Evolutionary conservation across 805 yeast species (phyloP).

Genomic region (Ogataea pignaliae): DNA sequence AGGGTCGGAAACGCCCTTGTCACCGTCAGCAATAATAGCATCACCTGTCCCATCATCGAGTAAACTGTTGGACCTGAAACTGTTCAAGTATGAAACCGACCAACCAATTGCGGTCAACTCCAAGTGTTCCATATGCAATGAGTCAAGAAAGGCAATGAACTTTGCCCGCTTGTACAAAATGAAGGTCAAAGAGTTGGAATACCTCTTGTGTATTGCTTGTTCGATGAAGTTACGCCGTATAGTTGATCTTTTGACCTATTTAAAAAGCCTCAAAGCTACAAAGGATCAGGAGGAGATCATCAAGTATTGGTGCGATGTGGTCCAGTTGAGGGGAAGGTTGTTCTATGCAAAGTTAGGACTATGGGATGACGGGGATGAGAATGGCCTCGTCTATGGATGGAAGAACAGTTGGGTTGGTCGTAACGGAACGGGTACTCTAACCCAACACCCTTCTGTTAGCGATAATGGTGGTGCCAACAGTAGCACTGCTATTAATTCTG

Average conservation of each 20-base stretch:
- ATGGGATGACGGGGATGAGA: slow-evolving; percentile 48
- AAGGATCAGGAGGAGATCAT: slow-evolving; percentile 31
- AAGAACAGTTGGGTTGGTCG: slow-evolving; percentile 27
- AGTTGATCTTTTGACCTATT: slow-evolving; percentile 76
- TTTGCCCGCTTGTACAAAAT: slow-evolving; percentile 75
- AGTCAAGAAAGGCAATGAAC: slow-evolving; percentile 59
- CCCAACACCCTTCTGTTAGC: background rate
- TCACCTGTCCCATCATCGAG: slow-evolving; percentile 12
- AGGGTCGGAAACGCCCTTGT: slow-evolving; percentile 4
- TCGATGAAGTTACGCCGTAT: slow-evolving; percentile 71
- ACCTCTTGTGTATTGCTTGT: slow-evolving; percentile 81
- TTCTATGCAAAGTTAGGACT: slow-evolving; percentile 83
- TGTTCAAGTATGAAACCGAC: slow-evolving; percentile 28
- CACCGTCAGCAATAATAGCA: slow-evolving; percentile 5
- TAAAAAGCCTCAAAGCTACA: slow-evolving; percentile 43
- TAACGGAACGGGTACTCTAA: background rate
- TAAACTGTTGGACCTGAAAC: slow-evolving; percentile 11
- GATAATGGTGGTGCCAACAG: background rate
- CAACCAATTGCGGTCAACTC: slow-evolving; percentile 73
- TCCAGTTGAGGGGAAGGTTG: slow-evolving; percentile 62
- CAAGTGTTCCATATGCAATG: slow-evolving; percentile 85
- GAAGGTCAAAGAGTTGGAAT: slow-evolving; percentile 39
- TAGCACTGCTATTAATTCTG: background rate
- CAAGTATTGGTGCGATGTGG: slow-evolving; percentile 61
- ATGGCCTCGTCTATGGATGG: slow-evolving; percentile 31